Percentiles rank a stretch among this genome's conserved stretches.
Evolutionary conservation across 768 basidiomycete genomes (phyloP).

Genomic region (Udeniomyces megalosporus): DNA sequence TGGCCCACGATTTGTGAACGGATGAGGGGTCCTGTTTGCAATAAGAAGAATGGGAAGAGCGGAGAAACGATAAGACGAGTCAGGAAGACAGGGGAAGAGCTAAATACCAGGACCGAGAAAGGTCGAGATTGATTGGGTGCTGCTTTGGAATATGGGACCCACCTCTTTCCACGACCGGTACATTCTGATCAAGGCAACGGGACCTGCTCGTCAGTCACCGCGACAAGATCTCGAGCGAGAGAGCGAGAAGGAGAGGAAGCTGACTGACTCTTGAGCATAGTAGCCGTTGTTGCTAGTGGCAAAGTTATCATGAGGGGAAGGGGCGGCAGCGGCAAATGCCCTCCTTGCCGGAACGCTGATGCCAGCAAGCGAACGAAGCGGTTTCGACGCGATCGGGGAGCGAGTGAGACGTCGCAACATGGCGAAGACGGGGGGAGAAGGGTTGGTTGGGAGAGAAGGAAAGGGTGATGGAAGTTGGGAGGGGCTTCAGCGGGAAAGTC

Average conservation of each 20-base stretch:
- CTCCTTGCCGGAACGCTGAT: not conserved
- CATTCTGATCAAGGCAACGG: conserved; percentile 39
- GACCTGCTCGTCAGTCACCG: not conserved
- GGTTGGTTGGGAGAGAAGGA: too few relatives aligned
- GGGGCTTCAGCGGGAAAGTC: too few relatives aligned
- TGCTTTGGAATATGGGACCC: too few relatives aligned
- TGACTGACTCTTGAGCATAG: conserved; percentile 58
- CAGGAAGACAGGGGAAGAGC: not conserved
- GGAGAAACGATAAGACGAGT: not conserved
- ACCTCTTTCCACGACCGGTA: conserved; percentile 47
- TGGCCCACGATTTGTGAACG: conserved; percentile 86
- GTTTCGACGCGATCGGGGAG: not conserved
- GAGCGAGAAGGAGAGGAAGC: not conserved
- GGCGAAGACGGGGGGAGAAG: too few relatives aligned
- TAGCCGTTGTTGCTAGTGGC: conserved; percentile 90
- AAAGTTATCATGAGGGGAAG: conserved; percentile 37
- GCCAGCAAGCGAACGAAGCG: not conserved
- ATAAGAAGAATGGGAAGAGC: not conserved
- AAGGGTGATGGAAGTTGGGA: too few relatives aligned
- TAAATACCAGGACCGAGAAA: not conserved
- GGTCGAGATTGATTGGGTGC: too few relatives aligned
- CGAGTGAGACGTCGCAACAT: conserved; percentile 1
- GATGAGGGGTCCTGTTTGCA: conserved; percentile 57
- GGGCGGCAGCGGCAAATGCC: conserved; percentile 16
- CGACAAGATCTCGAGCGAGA: not conserved